Percentiles rank a stretch among this genome's conserved stretches.
These are phyloP conservation scores for Rhizoctonia solani DNA, from an alignment of 1,284 basidiomycete genomes.

Conservation along the genomic window DNA sequence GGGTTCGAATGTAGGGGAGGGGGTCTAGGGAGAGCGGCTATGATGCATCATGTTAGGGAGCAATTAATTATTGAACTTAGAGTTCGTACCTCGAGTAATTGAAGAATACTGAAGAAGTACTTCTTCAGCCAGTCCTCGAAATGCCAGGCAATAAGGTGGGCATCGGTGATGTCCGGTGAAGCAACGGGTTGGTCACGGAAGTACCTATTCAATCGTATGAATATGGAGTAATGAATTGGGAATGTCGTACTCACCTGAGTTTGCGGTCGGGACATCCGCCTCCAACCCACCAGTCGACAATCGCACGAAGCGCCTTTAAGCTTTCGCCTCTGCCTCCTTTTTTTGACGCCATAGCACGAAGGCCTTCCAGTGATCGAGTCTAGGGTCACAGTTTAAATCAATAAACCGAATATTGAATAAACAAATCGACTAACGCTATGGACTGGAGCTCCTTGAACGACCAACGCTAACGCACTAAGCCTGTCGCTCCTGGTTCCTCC, in stretches of 20 bases:
- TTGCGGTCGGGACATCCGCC: slow-evolving; percentile 83
- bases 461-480: slow-evolving; percentile 87
- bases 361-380: slow-evolving; percentile 73
- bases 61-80: not conserved
- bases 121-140: slow-evolving; percentile 99
- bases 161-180: slow-evolving; percentile 69
- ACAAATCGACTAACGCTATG: slow-evolving; percentile 55
- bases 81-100: slow-evolving; percentile 77
- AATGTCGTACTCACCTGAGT: slow-evolving; percentile 64
- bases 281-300: slow-evolving; percentile 97
- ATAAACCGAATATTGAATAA: not conserved
- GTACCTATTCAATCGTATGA: slow-evolving; percentile 57
- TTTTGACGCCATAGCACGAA: slow-evolving; percentile 82
- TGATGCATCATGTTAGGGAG: slow-evolving; percentile 37
- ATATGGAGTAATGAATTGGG: not conserved
- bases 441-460: slow-evolving; percentile 88
- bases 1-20: slow-evolving; percentile 84
- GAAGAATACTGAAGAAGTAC: slow-evolving; percentile 91
- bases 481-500: slow-evolving; percentile 92
- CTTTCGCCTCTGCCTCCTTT: slow-evolving; percentile 86
- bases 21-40: slow-evolving; percentile 86
- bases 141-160: slow-evolving; percentile 80
- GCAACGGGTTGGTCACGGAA: slow-evolving; percentile 89
- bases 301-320: slow-evolving; percentile 84
- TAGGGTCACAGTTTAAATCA: slow-evolving; percentile 44